Evolutionary conservation across 2,329 filamentous ascomycete genomes (phyloP).

Genomic region (Ophiobolus disseminans): DNA sequence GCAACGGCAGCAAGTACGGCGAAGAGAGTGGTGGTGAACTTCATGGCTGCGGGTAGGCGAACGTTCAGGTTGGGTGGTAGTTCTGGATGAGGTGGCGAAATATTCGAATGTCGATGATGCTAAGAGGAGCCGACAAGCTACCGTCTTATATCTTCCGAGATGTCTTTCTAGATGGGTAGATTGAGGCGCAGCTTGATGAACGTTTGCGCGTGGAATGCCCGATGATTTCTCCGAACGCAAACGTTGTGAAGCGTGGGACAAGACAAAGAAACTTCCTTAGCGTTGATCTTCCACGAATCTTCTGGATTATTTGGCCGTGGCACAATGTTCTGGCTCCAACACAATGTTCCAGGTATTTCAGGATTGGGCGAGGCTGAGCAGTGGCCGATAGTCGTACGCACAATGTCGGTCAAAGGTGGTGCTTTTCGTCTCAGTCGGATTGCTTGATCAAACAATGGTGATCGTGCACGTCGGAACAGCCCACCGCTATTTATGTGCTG

Average conservation of each 20-base stretch:
- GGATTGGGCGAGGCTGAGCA: not conserved
- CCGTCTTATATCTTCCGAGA: slow-evolving; percentile 7
- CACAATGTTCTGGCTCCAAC: not conserved
- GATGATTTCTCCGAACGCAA: slow-evolving; percentile 16
- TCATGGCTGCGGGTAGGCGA: slow-evolving; percentile 15
- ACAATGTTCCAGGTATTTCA: not conserved
- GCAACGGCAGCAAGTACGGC: slow-evolving; percentile 3
- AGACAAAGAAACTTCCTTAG: slow-evolving; percentile 23
- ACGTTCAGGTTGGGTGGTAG: slow-evolving; percentile 3
- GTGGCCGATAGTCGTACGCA: not conserved
- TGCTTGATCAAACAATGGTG: too few species aligned
- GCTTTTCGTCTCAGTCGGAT: not conserved
- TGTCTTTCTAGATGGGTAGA: slow-evolving; percentile 12
- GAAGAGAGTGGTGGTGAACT: slow-evolving; percentile 3
- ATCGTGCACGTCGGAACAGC: not conserved
- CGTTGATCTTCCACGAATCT: not conserved
- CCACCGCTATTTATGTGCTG: not conserved
- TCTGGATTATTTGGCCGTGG: not conserved
- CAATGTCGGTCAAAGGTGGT: slow-evolving; percentile 1
- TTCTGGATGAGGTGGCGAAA: not conserved
- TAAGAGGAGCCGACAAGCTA: not conserved
- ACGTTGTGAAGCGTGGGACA: slow-evolving; percentile 22
- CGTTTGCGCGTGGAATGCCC: slow-evolving; percentile 16
- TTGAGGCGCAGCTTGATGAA: slow-evolving; percentile 17
- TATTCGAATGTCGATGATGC: not conserved